A percentile compares a stretch with the other conserved stretches of the same genome.
Evolutionary conservation across 495 filamentous ascomycete genomes (phyloP).

Genomic region (Gamarada debralockiae): DNA sequence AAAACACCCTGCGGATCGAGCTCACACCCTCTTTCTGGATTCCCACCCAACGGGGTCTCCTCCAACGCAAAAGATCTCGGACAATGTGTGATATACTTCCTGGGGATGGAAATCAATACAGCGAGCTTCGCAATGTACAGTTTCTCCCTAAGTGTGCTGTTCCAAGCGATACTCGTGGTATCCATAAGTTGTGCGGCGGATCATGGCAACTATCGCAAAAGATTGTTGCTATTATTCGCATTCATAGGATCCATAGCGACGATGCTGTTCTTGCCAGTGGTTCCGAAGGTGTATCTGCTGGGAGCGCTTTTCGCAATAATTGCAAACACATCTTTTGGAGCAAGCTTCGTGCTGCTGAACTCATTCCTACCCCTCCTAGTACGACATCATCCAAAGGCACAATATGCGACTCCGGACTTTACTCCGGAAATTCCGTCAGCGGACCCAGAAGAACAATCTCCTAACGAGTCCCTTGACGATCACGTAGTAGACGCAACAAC

Average conservation of each 20-base stretch:
- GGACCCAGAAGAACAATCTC: slow-evolving; percentile 16
- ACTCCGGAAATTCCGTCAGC: slow-evolving; percentile 28
- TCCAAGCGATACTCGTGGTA: slow-evolving; percentile 87
- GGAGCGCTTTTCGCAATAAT: slow-evolving; percentile 81
- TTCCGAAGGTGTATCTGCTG: slow-evolving; percentile 69
- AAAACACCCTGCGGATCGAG: slow-evolving; percentile 61
- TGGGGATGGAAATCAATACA: slow-evolving; percentile 87
- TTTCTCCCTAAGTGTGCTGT: slow-evolving; percentile 84
- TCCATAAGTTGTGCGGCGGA: slow-evolving; percentile 96
- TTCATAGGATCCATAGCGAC: slow-evolving; percentile 74
- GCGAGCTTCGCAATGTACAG: slow-evolving; percentile 98
- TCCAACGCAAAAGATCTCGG: slow-evolving; percentile 30
- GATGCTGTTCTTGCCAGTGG: slow-evolving; percentile 84
- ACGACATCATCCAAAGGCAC: slow-evolving; percentile 63
- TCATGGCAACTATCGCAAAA: slow-evolving; percentile 90
- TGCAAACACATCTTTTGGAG: slow-evolving; percentile 85
- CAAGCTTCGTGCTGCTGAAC: slow-evolving; percentile 81
- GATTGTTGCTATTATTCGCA: slow-evolving; percentile 76
- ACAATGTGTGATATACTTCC: slow-evolving; percentile 79
- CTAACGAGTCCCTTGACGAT: slow-evolving; percentile 27
- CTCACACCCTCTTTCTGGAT: slow-evolving; percentile 10
- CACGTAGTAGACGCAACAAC: slow-evolving; percentile 28
- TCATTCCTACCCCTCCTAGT: slow-evolving; percentile 81
- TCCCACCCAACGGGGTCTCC: slow-evolving; percentile 3
- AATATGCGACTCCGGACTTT: slow-evolving; percentile 22